Base-by-base conservation (phyloP, 202 grass and related monocot species). In the Brachypodium distachyon region DNA sequence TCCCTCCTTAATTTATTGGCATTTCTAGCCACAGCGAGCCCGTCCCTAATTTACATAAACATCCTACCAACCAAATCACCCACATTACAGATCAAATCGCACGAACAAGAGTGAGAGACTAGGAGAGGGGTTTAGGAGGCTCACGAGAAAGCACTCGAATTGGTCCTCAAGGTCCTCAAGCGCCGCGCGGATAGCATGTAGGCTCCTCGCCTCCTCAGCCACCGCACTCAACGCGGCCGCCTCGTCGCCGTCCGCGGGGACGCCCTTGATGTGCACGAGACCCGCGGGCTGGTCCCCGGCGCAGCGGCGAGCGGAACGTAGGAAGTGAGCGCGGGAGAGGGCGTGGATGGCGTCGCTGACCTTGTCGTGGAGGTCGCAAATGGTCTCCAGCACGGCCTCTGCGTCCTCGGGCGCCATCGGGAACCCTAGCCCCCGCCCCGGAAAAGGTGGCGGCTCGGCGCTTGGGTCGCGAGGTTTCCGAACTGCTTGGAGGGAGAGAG, bases 301-400 rank as follows among this genome's bases (percentile, higher is more conserved):
- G 60, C 70, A 78, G 38, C 73, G 60, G 78, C 82, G 86, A 43
- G 87, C 74, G 56, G 87, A 47, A 73, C 77, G 77, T 41, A 93
- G 81, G 72, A 93, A 93, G 29, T 89, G 83, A 26, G 81, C 81
- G 40, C 83, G 86, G 51, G 90, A 89, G 77, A 93, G 84, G 56
- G 77, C 73, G 63, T 93, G 90, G 67, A 93, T 93, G 55, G 84
- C 81, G 68, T 87, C 90, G 84, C 90, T 93, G 81, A 87, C 84
- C 73, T 87, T 93, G 84, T 93, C 84, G 73, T 93, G 90, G 77
- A 93, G 87, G 63, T 93, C 87, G 69, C 84, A 93, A 73, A 93
- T 87, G 84, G 81, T 89, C 81, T 90, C 90, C 68, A 93, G 84
- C 68, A 89, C 84, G 14, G 73, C 77, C 50, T 76, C 84, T 56